These are phyloP conservation scores for Pochonia chlamydosporia DNA, from an alignment of 2,329 filamentous ascomycete species.

Conservation along the genomic window DNA sequence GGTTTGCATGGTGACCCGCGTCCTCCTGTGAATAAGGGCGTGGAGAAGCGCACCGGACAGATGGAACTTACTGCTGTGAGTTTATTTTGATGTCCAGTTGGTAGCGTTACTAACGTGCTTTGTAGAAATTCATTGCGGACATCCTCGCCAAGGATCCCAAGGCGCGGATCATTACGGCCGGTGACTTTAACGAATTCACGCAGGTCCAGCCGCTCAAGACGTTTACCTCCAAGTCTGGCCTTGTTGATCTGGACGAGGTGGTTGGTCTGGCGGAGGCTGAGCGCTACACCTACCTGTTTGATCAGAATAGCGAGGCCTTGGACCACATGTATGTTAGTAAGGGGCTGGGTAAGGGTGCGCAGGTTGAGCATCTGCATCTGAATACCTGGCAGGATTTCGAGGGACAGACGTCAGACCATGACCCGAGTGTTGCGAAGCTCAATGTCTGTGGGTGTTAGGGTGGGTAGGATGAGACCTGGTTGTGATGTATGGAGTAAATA, in stretches of 20 bases:
- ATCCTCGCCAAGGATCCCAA: conserved; percentile 51
- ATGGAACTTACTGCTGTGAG: conserved; percentile 51
- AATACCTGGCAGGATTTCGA: conserved; percentile 60
- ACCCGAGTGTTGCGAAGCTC: conserved; percentile 59
- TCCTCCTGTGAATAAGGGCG: conserved; percentile 60
- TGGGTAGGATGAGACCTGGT: neutral
- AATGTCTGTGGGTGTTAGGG: conserved; percentile 46
- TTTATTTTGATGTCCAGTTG: conserved; percentile 12
- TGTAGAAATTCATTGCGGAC: conserved; percentile 45
- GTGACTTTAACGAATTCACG: conserved; percentile 69
- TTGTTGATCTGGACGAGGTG: conserved; percentile 58
- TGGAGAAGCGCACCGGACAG: conserved; percentile 51
- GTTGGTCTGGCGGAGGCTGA: conserved; percentile 46
- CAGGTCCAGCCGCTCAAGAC: conserved; percentile 53
- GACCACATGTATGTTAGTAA: conserved; percentile 65
- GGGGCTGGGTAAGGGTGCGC: conserved; percentile 35
- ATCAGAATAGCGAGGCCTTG: conserved; percentile 63
- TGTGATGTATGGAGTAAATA: neutral
- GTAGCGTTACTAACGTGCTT: neutral
- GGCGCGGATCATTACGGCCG: conserved; percentile 54
- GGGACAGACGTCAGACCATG: conserved; percentile 60
- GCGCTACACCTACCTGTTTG: conserved; percentile 66
- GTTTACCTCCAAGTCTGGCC: conserved; percentile 47
- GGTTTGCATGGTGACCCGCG: conserved; percentile 59
- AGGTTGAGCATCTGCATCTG: conserved; percentile 63